Conservation (phyloP, 306 rosid species). For the Vigna radiata region DNA sequence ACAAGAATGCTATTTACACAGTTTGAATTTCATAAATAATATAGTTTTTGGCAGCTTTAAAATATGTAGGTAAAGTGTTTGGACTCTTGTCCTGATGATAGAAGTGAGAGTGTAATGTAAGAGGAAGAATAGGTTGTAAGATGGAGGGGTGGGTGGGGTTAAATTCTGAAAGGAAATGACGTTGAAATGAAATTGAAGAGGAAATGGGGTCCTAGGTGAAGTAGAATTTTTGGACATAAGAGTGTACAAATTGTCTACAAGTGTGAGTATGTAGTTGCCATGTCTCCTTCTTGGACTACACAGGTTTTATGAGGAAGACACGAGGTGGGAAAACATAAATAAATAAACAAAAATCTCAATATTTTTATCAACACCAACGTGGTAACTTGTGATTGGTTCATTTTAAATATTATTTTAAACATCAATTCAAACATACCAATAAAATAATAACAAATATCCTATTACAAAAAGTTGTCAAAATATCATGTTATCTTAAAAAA, state of each 20-base stretch:
- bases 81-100: background rate
- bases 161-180: conserved; percentile 30
- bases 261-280: conserved; percentile 43
- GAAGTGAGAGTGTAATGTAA: background rate
- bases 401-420: too few relatives aligned
- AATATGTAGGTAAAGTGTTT: background rate
- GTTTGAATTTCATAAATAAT: background rate
- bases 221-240: conserved; percentile 51
- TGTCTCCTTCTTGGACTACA: conserved; percentile 58
- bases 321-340: conserved; percentile 38
- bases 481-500: too few relatives aligned
- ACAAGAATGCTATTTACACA: background rate
- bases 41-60: background rate
- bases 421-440: too few relatives aligned
- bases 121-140: conserved; percentile 14
- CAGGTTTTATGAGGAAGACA: conserved; percentile 48
- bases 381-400: too few relatives aligned
- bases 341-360: too few relatives aligned
- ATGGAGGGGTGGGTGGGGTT: conserved; percentile 29
- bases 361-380: too few relatives aligned
- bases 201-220: conserved; percentile 46
- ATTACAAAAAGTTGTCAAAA: too few relatives aligned
- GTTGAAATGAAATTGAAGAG: conserved; percentile 42
- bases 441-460: too few relatives aligned
- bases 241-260: conserved; percentile 48